phyloP scores from a whole-genome alignment of 805 yeast species.

The Candida orba region DNA sequence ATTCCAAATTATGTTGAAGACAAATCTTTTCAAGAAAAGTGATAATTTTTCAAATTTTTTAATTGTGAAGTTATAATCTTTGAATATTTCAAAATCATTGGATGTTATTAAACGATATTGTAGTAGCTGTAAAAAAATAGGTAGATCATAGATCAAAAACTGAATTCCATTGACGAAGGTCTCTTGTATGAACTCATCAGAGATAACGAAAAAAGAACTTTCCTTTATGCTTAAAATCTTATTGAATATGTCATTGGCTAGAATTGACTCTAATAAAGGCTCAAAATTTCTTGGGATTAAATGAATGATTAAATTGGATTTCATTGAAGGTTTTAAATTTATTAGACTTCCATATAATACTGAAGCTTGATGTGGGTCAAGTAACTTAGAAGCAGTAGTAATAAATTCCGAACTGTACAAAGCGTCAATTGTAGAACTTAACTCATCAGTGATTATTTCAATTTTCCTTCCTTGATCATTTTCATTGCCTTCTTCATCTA shows the following conservation, averaged over 20 bases:
- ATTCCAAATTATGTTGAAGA: constrained; percentile 43
- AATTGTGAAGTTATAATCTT: constrained; percentile 31
- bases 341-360: constrained; percentile 28
- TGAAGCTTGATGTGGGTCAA: constrained; percentile 17
- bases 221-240: constrained; percentile 6
- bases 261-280: constrained; percentile 27
- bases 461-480: neutral
- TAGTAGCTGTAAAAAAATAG: constrained; percentile 50
- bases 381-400: constrained; percentile 15
- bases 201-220: constrained; percentile 5
- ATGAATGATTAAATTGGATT: constrained; percentile 33
- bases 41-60: constrained; percentile 34
- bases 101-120: constrained; percentile 63
- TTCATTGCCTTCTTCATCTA: constrained; percentile 1
- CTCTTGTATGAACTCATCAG: constrained; percentile 1
- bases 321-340: constrained; percentile 30
- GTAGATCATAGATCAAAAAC: constrained; percentile 29
- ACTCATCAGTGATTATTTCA: constrained; percentile 9
- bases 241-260: constrained; percentile 14
- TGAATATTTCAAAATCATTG: constrained; percentile 54
- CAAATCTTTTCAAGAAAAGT: constrained; percentile 41
- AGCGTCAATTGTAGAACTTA: constrained; percentile 8
- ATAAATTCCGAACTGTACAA: constrained; percentile 22
- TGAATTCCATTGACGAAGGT: constrained; percentile 5
- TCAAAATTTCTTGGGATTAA: constrained; percentile 33